Conservation (phyloP, 495 filamentous ascomycete species). For the Hypomontagnella monticulosa region DNA sequence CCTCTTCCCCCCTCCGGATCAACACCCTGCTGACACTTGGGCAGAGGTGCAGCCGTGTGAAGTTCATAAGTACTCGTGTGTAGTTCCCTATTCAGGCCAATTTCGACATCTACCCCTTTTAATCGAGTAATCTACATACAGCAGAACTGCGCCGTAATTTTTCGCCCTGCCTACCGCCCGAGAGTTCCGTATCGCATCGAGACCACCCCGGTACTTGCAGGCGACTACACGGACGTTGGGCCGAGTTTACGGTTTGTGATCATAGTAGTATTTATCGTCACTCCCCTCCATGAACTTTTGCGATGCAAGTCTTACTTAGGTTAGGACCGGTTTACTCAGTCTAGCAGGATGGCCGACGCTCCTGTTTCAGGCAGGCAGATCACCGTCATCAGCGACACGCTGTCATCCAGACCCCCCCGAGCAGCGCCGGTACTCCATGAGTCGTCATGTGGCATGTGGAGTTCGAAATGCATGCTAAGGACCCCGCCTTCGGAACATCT, state of each 20-base stretch:
- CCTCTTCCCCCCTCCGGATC: conserved; percentile 34
- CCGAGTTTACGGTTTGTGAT: conserved; percentile 25
- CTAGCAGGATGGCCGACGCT: conserved; percentile 27
- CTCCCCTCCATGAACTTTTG: conserved; percentile 39
- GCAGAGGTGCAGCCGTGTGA: conserved; percentile 43
- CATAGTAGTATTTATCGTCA: conserved; percentile 38
- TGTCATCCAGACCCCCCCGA: conserved; percentile 30
- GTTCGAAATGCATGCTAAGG: conserved; percentile 23
- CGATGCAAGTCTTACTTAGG: conserved; percentile 24
- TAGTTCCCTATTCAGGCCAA: conserved; percentile 35
- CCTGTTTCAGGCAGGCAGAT: conserved; percentile 41
- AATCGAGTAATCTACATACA: conserved; percentile 21
- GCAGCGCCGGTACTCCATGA: conserved; percentile 34
- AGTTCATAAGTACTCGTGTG: conserved; percentile 37
- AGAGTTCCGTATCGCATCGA: conserved; percentile 31
- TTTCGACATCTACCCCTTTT: conserved; percentile 20
- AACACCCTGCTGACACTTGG: conserved; percentile 42
- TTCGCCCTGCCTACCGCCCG: conserved; percentile 19
- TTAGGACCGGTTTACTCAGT: conserved; percentile 28
- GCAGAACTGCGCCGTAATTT: conserved; percentile 15
- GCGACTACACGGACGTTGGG: conserved; percentile 24
- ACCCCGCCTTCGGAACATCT: conserved; percentile 42
- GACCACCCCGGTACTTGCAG: conserved; percentile 33
- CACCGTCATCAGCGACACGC: conserved; percentile 39
- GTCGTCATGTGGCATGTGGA: conserved; percentile 42